Evolutionary conservation across 1,284 basidiomycete species (phyloP), one percentile per base, ranked within the genome.

Genomic region (Ceratobasidium theobromae): DNA sequence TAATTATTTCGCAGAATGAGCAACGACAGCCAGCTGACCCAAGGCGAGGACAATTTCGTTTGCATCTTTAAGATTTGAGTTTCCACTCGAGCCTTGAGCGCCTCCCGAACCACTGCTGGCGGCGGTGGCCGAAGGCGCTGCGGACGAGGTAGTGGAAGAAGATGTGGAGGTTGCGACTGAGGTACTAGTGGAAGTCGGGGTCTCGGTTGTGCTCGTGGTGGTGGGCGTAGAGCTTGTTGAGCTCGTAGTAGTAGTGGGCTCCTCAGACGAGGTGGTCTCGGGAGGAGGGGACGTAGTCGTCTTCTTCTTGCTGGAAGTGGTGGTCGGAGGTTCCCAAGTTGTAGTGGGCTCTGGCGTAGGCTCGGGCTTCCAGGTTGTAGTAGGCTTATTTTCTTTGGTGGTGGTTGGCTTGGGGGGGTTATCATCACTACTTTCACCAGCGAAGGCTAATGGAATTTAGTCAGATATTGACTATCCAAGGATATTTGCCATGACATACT

Each of bases 21-120:
- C 64, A 28, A 46, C 30, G 8, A 28, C 23, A 23, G 48, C 64
- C 25, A 68, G 45, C 43, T 51, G 33, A 14, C 60, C 67, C 21
- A 68, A 32, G 4, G 64, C 67, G 46, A 68, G 60, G 30, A 65
- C 48, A n/a, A 53, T 35, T 33, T 66, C 53, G 32, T 55, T 65
- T 40, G 51, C 30, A 53, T 58, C 54, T 1, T 4, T 25, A 53
- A 41, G 52, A 53, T 68, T 68, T 25, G 60, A 65, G 25, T 32
- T 49, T 23, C 48, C 38, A 16, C 18, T 41, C 18, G n/a, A 21
- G 18, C n/a, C n/a, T n/a, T 16, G 1, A 35, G 18, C 16, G 48
- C 45, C 25, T 14, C 27, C n/a, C 16, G 51, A 25, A 23, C 43
- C 41, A n/a, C n/a, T n/a, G n/a, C n/a, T n/a, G 30, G 48, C 18